Percentiles rank a stretch among this genome's conserved stretches.
These are phyloP conservation scores for Aschersonia sp. DNA, from an alignment of 2,329 filamentous ascomycete genomes.

Conservation along the genomic window DNA sequence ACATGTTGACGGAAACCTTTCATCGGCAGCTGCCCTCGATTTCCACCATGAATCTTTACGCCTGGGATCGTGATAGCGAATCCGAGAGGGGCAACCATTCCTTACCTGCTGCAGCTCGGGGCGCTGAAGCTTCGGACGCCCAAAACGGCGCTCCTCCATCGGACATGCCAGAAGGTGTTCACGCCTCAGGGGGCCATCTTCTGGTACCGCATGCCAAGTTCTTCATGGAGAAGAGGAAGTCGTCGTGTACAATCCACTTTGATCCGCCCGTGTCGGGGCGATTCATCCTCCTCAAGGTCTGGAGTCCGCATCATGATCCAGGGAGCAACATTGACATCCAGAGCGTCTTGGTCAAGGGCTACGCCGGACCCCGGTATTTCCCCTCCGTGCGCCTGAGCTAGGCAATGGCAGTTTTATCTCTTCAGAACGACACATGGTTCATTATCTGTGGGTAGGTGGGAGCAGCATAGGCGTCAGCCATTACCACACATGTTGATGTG, in stretches of 20 bases:
- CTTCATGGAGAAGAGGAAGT: conserved; percentile 69
- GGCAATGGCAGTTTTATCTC: conserved; percentile 1
- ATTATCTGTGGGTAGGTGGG: too few relatives aligned
- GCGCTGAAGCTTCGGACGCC: conserved; percentile 25
- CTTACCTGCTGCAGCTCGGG: conserved; percentile 5
- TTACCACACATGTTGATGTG: too few relatives aligned
- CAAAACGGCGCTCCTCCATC: conserved; percentile 29
- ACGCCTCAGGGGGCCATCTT: conserved; percentile 42
- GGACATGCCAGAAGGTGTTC: conserved; percentile 31
- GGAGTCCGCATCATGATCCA: conserved; percentile 58
- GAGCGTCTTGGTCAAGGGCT: conserved; percentile 70
- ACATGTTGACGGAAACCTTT: conserved; percentile 11
- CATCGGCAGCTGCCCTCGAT: conserved; percentile 9
- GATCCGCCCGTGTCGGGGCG: conserved; percentile 68
- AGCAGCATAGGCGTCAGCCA: too few relatives aligned
- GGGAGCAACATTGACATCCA: conserved; percentile 75
- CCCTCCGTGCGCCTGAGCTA: conserved; percentile 51
- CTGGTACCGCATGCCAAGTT: conserved; percentile 68
- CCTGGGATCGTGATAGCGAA: neutral
- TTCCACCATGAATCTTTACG: conserved; percentile 9
- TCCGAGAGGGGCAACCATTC: conserved; percentile 6
- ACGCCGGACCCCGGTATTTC: conserved; percentile 74
- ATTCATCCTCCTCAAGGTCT: conserved; percentile 81
- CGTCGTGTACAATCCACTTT: conserved; percentile 76
- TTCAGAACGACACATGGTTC: too few relatives aligned